These are phyloP conservation scores for Terana coerulea DNA, from an alignment of 768 basidiomycete species.

Conservation along the genomic window DNA sequence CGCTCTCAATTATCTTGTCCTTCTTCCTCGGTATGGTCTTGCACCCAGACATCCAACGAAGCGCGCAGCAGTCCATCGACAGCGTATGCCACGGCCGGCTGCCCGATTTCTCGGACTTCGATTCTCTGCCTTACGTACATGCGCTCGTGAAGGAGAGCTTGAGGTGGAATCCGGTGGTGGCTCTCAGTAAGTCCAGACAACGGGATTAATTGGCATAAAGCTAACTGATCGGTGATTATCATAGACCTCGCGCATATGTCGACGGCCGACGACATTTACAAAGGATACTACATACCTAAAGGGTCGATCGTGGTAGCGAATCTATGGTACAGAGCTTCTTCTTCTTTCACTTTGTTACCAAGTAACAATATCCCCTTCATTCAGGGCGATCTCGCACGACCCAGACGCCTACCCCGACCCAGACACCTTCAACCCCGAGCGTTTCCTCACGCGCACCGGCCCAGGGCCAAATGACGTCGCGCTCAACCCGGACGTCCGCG, in stretches of 20 bases:
- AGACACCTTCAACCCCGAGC: slow-evolving; percentile 20
- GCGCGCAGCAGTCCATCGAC: slow-evolving; percentile 10
- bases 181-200: slow-evolving; percentile 12
- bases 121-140: slow-evolving; percentile 9
- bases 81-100: slow-evolving; percentile 9
- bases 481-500: slow-evolving; percentile 11
- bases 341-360: neutral
- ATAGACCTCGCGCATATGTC: slow-evolving; percentile 26
- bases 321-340: slow-evolving; percentile 20
- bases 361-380: too few relatives aligned
- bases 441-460: slow-evolving; percentile 6
- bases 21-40: slow-evolving; percentile 20
- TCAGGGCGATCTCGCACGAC: slow-evolving; percentile 39
- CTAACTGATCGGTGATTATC: too few relatives aligned
- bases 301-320: slow-evolving; percentile 28
- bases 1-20: slow-evolving; percentile 22
- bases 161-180: slow-evolving; percentile 14
- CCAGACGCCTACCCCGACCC: slow-evolving; percentile 31
- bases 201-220: too few relatives aligned
- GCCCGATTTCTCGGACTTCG: slow-evolving; percentile 10
- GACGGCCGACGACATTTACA: slow-evolving; percentile 27
- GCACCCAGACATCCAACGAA: slow-evolving; percentile 5
- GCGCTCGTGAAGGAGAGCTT: slow-evolving; percentile 14
- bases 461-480: neutral
- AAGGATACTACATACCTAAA: slow-evolving; percentile 30